Evolutionary conservation across 495 filamentous ascomycete genomes (phyloP).

Genomic region (Aeminium ludgeri): DNA sequence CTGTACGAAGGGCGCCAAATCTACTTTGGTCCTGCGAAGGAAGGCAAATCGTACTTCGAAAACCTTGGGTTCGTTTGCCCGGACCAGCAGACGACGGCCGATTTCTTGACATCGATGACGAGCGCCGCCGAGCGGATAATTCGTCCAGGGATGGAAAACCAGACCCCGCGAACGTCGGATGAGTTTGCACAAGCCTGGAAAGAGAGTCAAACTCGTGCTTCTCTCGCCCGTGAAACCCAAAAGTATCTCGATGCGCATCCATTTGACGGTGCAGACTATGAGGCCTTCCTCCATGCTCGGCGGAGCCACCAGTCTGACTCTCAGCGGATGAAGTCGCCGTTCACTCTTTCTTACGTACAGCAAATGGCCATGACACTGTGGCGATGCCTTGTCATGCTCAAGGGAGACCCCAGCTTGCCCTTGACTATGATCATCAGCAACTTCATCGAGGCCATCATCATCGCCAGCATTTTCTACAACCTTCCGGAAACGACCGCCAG

Average conservation of each 20-base stretch:
- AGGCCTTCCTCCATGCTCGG: constrained; percentile 52
- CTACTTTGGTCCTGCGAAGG: constrained; percentile 21
- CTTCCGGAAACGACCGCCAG: constrained; percentile 42
- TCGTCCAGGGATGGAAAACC: constrained; percentile 41
- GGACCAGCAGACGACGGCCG: constrained; percentile 43
- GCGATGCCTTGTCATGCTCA: constrained; percentile 54
- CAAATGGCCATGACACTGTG: constrained; percentile 33
- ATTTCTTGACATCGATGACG: constrained; percentile 63
- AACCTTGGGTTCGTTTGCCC: constrained; percentile 46
- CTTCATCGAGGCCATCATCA: constrained; percentile 54
- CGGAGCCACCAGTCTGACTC: constrained; percentile 47
- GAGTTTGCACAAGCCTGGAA: constrained; percentile 61
- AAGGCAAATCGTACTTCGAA: constrained; percentile 26
- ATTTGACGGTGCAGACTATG: constrained; percentile 43
- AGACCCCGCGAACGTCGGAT: constrained; percentile 50
- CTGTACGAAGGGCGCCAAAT: constrained; percentile 29
- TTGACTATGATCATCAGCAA: constrained; percentile 58
- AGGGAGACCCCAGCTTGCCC: constrained; percentile 54
- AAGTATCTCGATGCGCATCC: constrained; percentile 47
- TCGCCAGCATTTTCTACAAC: constrained; percentile 71
- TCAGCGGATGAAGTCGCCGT: constrained; percentile 19
- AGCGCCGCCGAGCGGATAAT: constrained; percentile 47
- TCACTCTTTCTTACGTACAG: constrained; percentile 16
- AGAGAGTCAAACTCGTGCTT: constrained; percentile 45
- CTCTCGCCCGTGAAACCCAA: constrained; percentile 53